Evolutionary conservation across 2,329 filamentous ascomycete genomes (phyloP).

Genomic region (Ampelomyces quisqualis): DNA sequence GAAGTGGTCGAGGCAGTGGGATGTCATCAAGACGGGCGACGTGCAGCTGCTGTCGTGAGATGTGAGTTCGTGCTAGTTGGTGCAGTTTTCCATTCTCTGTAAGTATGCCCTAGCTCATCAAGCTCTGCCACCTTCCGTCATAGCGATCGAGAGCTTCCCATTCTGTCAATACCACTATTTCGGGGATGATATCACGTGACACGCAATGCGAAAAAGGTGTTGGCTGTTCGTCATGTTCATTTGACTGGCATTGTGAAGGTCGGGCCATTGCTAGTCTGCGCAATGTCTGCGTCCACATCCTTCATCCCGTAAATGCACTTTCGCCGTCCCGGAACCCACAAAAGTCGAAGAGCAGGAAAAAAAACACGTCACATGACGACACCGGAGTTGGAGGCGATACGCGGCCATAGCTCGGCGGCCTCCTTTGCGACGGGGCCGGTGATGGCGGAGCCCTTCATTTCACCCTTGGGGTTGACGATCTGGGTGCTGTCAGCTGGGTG

Average conservation of each 20-base stretch:
- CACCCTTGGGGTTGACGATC: conserved; percentile 99
- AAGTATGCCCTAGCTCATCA: not conserved
- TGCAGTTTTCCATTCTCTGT: not conserved
- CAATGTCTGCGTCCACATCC: conserved; percentile 40
- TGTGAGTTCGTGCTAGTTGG: conserved; percentile 22
- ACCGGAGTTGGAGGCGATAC: conserved; percentile 99
- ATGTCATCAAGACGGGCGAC: conserved; percentile 23
- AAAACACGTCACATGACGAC: conserved; percentile 87
- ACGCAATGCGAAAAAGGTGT: conserved; percentile 3
- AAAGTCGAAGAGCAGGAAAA: conserved; percentile 45
- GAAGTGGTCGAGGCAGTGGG: conserved; percentile 28
- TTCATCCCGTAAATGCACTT: conserved; percentile 45
- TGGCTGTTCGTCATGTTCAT: conserved; percentile 35
- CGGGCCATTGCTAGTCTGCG: conserved; percentile 40
- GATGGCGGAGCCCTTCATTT: conserved; percentile 99
- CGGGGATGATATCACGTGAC: not conserved
- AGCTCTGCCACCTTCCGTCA: not conserved
- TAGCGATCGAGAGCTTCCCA: too few relatives aligned
- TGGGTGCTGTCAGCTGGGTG: conserved; percentile 43
- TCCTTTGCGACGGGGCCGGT: conserved; percentile 99
- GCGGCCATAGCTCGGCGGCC: conserved; percentile 99
- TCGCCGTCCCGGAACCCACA: conserved; percentile 44
- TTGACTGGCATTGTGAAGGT: conserved; percentile 39
- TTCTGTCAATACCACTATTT: not conserved
- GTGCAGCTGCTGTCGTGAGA: conserved; percentile 27